Percentiles rank a stretch among this genome's conserved stretches.
phyloP scores from a whole-genome alignment of 2,329 filamentous ascomycete species.

The Botrytis byssoidea region DNA sequence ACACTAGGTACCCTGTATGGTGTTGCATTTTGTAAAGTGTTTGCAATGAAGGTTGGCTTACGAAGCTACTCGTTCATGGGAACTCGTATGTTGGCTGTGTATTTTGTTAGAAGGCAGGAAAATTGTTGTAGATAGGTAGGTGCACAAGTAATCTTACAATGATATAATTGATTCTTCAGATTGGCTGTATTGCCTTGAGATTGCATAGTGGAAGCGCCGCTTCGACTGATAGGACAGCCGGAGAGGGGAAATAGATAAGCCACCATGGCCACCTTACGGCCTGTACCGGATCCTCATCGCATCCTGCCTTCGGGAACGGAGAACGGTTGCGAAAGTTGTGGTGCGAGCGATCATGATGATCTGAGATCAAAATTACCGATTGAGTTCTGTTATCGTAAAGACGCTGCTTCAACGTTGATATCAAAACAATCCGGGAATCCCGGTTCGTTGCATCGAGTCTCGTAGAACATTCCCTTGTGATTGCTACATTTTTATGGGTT shows the following conservation, averaged over 20 bases:
- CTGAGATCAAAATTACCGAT: neutral
- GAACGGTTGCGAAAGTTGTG: neutral
- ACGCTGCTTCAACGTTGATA: neutral
- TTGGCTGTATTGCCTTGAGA: neutral
- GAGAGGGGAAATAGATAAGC: constrained; percentile 11
- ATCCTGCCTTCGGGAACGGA: neutral
- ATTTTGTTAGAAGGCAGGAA: neutral
- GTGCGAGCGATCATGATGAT: neutral
- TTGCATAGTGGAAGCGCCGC: neutral
- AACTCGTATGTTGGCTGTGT: neutral
- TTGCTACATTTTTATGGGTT: neutral
- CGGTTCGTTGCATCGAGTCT: neutral
- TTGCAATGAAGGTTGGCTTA: neutral
- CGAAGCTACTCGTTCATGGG: neutral
- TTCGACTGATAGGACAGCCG: neutral
- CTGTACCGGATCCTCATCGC: constrained; percentile 7
- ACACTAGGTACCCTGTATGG: constrained; percentile 7
- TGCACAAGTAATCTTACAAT: neutral
- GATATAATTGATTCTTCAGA: neutral
- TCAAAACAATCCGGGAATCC: neutral
- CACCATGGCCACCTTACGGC: constrained; percentile 9
- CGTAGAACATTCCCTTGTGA: neutral
- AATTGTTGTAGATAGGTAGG: neutral
- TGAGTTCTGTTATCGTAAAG: neutral
- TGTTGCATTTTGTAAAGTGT: neutral